Evolutionary conservation across 352 stramenopile genomes (phyloP).

Genomic region (Pythium rhizo-oryzae): DNA sequence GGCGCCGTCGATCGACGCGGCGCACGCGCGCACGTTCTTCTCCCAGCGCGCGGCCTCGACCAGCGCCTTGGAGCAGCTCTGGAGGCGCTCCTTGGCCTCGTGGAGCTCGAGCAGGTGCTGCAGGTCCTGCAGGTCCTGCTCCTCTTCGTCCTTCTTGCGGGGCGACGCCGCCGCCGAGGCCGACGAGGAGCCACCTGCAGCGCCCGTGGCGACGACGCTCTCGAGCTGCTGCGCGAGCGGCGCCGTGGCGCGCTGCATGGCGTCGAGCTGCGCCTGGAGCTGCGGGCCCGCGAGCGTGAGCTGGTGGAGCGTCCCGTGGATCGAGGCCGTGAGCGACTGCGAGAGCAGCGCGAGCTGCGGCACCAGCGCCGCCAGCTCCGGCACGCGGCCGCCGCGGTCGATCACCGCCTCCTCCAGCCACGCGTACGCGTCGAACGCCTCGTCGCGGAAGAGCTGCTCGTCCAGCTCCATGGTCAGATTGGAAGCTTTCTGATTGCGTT

Average conservation of each 20-base stretch:
- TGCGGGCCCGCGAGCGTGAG: slow-evolving; percentile 48
- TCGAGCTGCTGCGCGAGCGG: slow-evolving; percentile 54
- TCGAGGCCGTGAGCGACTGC: slow-evolving; percentile 54
- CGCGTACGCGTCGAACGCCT: slow-evolving; percentile 68
- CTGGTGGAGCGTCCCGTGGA: slow-evolving; percentile 66
- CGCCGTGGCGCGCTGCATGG: slow-evolving; percentile 43
- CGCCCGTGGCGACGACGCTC: slow-evolving; percentile 22
- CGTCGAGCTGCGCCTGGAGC: slow-evolving; percentile 57
- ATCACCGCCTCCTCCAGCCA: slow-evolving; percentile 72
- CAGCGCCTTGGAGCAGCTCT: slow-evolving; percentile 68
- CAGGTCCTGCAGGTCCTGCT: slow-evolving; percentile 56
- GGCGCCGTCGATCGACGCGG: slow-evolving; percentile 37
- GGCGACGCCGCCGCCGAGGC: neutral
- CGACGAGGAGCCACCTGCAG: neutral
- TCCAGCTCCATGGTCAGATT: slow-evolving; percentile 35
- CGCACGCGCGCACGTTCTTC: slow-evolving; percentile 62
- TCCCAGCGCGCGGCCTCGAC: slow-evolving; percentile 69
- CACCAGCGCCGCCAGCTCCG: slow-evolving; percentile 44
- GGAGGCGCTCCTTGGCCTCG: slow-evolving; percentile 64
- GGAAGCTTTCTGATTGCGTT: neutral
- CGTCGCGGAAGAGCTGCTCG: slow-evolving; percentile 46
- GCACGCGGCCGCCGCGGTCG: slow-evolving; percentile 32
- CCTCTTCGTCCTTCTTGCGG: slow-evolving; percentile 27
- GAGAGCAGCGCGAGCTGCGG: slow-evolving; percentile 65
- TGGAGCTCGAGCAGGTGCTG: slow-evolving; percentile 66